A percentile compares a stretch with the other conserved stretches of the same genome.
Conservation (phyloP, 1,284 basidiomycete species). For the Fomitopsis pinicola region DNA sequence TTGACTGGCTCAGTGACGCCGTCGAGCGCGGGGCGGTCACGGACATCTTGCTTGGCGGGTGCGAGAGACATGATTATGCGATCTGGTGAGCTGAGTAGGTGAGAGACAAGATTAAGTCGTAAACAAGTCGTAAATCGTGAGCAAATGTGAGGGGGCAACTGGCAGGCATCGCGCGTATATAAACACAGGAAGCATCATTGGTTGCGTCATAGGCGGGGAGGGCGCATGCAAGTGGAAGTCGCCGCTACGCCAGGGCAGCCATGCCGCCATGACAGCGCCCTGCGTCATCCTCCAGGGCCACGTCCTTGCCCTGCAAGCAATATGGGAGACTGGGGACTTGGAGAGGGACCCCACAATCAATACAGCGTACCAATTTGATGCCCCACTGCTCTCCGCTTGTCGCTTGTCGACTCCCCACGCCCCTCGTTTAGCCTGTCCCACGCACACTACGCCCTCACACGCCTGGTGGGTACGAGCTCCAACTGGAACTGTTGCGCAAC, state of each 20-base stretch:
- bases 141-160: neutral
- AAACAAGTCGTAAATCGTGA: neutral
- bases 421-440: neutral
- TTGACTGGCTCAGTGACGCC: slow-evolving; percentile 58
- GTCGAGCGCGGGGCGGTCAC: slow-evolving; percentile 43
- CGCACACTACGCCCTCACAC: neutral
- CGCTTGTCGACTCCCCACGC: neutral
- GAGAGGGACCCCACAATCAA: neutral
- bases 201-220: neutral
- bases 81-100: neutral
- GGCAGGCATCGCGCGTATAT: neutral
- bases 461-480: neutral
- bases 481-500: neutral
- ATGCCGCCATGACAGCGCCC: neutral
- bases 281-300: neutral
- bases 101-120: neutral
- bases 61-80: slow-evolving; percentile 56
- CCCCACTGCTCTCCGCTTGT: neutral
- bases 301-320: neutral
- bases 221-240: neutral
- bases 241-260: neutral
- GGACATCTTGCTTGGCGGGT: slow-evolving; percentile 52
- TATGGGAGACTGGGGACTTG: neutral
- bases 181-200: neutral
- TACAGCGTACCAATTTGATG: neutral